phyloP scores from a whole-genome alignment of 257 asterid species.

The Solanum boliviense region DNA sequence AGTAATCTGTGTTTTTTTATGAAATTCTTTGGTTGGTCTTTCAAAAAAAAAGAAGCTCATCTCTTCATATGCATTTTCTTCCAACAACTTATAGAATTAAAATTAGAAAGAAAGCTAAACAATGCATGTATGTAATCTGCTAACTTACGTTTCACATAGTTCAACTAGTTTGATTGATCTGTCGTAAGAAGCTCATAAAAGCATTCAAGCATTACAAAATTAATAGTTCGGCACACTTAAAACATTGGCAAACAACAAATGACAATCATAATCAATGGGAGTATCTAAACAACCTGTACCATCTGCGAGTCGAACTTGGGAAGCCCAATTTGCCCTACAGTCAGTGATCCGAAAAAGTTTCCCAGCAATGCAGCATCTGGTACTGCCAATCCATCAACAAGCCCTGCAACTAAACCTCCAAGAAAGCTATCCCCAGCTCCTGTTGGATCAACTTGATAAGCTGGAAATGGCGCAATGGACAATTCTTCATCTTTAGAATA shows the following conservation, averaged over 20 bases:
- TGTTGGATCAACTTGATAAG: slow-evolving; percentile 86
- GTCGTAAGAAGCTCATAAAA: neutral
- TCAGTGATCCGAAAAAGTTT: slow-evolving; percentile 78
- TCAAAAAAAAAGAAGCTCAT: neutral
- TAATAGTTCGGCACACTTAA: neutral
- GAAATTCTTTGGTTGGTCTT: neutral
- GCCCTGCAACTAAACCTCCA: slow-evolving; percentile 84
- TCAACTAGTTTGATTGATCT: neutral
- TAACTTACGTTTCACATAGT: neutral
- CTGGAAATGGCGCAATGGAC: slow-evolving; percentile 57
- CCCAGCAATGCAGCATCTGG: slow-evolving; percentile 91
- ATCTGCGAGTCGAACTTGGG: slow-evolving; percentile 56
- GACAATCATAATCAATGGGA: neutral
- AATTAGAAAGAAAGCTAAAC: neutral
- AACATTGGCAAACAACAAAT: neutral
- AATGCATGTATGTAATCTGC: neutral
- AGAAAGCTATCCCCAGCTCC: slow-evolving; percentile 97
- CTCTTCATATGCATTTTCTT: neutral
- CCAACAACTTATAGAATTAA: neutral
- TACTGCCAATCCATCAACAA: slow-evolving; percentile 55
- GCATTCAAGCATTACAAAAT: neutral
- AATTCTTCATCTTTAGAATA: slow-evolving; percentile 44
- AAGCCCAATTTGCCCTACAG: slow-evolving; percentile 74
- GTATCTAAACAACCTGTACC: slow-evolving; percentile 48
- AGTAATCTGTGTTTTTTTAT: neutral